Evolutionary conservation across 495 filamentous ascomycete species (phyloP).

Genomic region (Podospora tetraspora): DNA sequence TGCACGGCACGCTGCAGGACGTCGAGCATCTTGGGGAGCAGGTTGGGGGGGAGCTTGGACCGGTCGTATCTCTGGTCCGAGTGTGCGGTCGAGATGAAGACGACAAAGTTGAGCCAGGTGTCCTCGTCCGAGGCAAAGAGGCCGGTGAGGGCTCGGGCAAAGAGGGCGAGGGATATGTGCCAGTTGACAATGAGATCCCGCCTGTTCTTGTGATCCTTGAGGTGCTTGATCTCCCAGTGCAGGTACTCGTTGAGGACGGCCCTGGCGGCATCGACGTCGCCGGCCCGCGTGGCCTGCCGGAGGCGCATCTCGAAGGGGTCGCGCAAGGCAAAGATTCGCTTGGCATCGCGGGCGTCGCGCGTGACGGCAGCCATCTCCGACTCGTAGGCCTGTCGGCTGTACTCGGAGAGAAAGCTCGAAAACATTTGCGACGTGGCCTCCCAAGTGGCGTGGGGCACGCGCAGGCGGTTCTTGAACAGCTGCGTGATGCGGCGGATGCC

Average conservation of each 20-base stretch:
- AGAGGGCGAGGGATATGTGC: slow-evolving; percentile 65
- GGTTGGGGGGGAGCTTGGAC: slow-evolving; percentile 26
- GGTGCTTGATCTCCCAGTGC: slow-evolving; percentile 69
- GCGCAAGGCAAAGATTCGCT: slow-evolving; percentile 60
- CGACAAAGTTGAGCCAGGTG: slow-evolving; percentile 77
- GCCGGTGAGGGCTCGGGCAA: slow-evolving; percentile 64
- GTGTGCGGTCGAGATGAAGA: slow-evolving; percentile 53
- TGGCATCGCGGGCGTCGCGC: slow-evolving; percentile 58
- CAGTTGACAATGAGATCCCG: slow-evolving; percentile 41
- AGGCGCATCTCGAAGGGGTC: slow-evolving; percentile 69
- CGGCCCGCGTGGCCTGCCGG: slow-evolving; percentile 50
- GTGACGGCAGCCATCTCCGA: slow-evolving; percentile 68
- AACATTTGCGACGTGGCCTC: slow-evolving; percentile 78
- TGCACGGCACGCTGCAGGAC: slow-evolving; percentile 65
- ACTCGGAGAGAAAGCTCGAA: slow-evolving; percentile 72
- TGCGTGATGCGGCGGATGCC: slow-evolving; percentile 60
- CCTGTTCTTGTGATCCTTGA: slow-evolving; percentile 35
- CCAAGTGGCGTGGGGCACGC: slow-evolving; percentile 78
- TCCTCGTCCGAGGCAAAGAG: slow-evolving; percentile 62
- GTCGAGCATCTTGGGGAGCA: slow-evolving; percentile 43
- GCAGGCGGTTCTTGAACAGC: slow-evolving; percentile 68
- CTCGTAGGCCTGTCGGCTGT: slow-evolving; percentile 72
- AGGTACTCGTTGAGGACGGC: slow-evolving; percentile 67
- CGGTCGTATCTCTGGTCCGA: slow-evolving; percentile 30
- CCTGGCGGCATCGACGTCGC: slow-evolving; percentile 54